These are phyloP conservation scores for Venturia nashicola DNA, from an alignment of 2,329 filamentous ascomycete genomes.

Conservation along the genomic window DNA sequence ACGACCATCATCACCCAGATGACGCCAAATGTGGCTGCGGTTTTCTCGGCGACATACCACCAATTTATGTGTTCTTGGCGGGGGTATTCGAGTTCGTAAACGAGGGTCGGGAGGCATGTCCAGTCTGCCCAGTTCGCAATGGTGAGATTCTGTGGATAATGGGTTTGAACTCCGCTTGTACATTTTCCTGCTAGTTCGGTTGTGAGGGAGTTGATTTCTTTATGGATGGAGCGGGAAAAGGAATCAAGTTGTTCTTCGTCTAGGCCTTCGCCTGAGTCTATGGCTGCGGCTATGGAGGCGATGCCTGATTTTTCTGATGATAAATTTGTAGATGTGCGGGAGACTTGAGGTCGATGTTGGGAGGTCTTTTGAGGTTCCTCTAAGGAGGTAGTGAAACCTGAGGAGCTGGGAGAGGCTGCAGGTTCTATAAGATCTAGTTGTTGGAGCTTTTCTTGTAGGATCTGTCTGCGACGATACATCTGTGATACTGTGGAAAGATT, in stretches of 20 bases:
- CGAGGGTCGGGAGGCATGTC: constrained; percentile 61
- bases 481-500: constrained; percentile 35
- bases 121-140: constrained; percentile 56
- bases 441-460: constrained; percentile 39
- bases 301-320: constrained; percentile 42
- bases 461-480: constrained; percentile 36
- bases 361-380: constrained; percentile 11
- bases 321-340: constrained; percentile 31
- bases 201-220: constrained; percentile 51
- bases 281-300: constrained; percentile 47
- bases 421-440: constrained; percentile 45
- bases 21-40: constrained; percentile 55
- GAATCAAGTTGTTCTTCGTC: constrained; percentile 48
- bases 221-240: constrained; percentile 53
- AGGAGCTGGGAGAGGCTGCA: constrained; percentile 25
- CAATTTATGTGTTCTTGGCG: constrained; percentile 58
- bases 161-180: constrained; percentile 27
- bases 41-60: constrained; percentile 64
- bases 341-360: constrained; percentile 22
- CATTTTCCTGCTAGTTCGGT: constrained; percentile 55
- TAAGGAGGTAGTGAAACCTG: background rate
- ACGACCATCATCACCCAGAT: constrained; percentile 71
- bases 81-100: constrained; percentile 71
- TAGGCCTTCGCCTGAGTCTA: constrained; percentile 48
- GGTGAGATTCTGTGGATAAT: constrained; percentile 61